These are phyloP conservation scores for Fraxinus sp. DNA, from an alignment of 305 asterid species.

Conservation along the genomic window DNA sequence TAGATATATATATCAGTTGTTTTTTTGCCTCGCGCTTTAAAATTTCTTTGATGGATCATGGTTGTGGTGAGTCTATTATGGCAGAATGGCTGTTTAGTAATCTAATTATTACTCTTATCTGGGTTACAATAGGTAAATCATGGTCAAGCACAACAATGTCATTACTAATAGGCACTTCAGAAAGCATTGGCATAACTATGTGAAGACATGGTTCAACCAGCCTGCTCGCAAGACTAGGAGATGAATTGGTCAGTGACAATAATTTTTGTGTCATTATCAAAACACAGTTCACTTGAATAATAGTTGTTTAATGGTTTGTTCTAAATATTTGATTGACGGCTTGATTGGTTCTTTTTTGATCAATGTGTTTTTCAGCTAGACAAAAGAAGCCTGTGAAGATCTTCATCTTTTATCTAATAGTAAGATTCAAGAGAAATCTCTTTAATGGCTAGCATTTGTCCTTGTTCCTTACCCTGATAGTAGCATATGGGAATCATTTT, in stretches of 20 bases:
- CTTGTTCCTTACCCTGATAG: too few species aligned
- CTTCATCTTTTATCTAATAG: slow-evolving; percentile 20
- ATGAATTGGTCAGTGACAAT: slow-evolving; percentile 38
- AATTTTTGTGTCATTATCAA: background rate
- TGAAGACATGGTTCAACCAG: slow-evolving; percentile 68
- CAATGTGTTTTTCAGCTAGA: slow-evolving; percentile 46
- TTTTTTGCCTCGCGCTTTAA: background rate
- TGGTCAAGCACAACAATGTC: slow-evolving; percentile 65
- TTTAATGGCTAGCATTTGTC: too few species aligned
- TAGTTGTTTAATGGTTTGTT: background rate
- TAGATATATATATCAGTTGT: background rate
- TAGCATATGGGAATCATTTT: too few species aligned
- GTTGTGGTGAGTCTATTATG: background rate
- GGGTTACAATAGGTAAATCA: slow-evolving; percentile 26
- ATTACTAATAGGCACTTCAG: slow-evolving; percentile 65
- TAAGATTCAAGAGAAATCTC: too few species aligned
- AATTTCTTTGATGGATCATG: background rate
- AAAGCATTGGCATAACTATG: slow-evolving; percentile 70
- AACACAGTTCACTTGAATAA: background rate
- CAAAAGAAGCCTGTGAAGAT: slow-evolving; percentile 69
- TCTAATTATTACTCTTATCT: background rate
- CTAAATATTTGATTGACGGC: background rate
- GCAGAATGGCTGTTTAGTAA: background rate
- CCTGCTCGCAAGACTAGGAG: slow-evolving; percentile 68
- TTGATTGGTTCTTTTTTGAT: background rate